phyloP scores from a whole-genome alignment of 495 filamentous ascomycete genomes.

The Trichoderma reesei region DNA sequence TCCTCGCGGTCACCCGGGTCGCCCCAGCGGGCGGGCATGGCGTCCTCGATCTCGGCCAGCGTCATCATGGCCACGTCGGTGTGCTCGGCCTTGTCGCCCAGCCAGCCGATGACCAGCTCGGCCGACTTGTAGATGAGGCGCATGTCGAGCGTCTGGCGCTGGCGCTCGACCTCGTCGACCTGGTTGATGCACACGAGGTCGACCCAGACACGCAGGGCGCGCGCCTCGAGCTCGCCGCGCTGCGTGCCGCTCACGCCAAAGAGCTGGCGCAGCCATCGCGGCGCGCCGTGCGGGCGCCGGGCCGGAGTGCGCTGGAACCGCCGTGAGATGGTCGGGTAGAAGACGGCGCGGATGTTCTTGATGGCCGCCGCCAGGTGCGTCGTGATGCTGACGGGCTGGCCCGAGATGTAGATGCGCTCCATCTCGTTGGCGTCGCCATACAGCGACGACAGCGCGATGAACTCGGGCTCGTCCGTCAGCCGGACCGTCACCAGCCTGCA shows the following conservation, averaged over 20 bases:
- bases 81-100: slow-evolving; percentile 7
- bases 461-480: slow-evolving; percentile 6
- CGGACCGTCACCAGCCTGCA: slow-evolving; percentile 11
- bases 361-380: slow-evolving; percentile 6
- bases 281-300: slow-evolving; percentile 11
- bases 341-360: slow-evolving; percentile 11
- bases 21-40: slow-evolving; percentile 6
- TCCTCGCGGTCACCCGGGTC: slow-evolving; percentile 8
- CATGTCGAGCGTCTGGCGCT: slow-evolving; percentile 19
- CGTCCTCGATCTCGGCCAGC: slow-evolving; percentile 4
- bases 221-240: not conserved
- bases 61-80: not conserved
- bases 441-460: slow-evolving; percentile 13
- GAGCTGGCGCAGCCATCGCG: slow-evolving; percentile 9
- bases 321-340: slow-evolving; percentile 6
- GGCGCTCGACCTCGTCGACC: slow-evolving; percentile 18
- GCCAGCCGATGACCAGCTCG: slow-evolving; percentile 16
- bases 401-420: not conserved
- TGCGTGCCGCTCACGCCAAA: not conserved
- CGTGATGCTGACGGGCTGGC: not conserved
- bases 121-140: slow-evolving; percentile 19
- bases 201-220: slow-evolving; percentile 18
- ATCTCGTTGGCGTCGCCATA: not conserved
- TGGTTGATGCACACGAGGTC: slow-evolving; percentile 24
- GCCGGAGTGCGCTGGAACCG: slow-evolving; percentile 8